Evolutionary conservation across 2,329 filamentous ascomycete genomes (phyloP), one percentile per base, ranked within the genome.

Genomic region (Fusarium longipes): DNA sequence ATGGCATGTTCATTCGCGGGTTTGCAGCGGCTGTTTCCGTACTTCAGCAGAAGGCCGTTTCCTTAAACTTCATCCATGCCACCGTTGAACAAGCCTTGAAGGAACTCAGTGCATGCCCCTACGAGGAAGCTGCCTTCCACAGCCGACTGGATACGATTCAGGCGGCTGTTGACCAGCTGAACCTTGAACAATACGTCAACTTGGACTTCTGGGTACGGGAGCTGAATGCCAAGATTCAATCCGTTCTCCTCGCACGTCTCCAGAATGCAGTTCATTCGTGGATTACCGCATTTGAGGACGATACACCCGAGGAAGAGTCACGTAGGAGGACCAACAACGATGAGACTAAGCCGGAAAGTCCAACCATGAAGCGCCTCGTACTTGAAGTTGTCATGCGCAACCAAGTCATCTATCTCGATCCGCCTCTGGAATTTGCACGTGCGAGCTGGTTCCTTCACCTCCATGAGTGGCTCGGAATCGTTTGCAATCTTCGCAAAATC

Each of bases 351-450:
- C 80, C 81, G 30, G 84, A 87, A 57, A 80, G 81, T 5, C 92
- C 93, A 0, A 84, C 84, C 5, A 88, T 97, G 80, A 89, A 87
- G 72, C 87, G 86, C 29, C 86, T 97, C 24, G 85, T 96, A 17
- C 93, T 97, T 71, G 96, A 99, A 77, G 91, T 99, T 54, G 96
- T 93, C 8, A 99, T 99, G 93, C 92, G 93, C 30, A 98, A 98
- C 73, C 96, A 99, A 78, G 91, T 97, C 69, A 97, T 99, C 70
- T 97, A 97, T 75, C 87, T 99, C 25, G 96, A 97, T 52, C 96
- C 96, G 6, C 96, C 96, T 7, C 83, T 98, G 50, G 93, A 97
- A 76, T 96, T 90, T 76, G 94, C 96, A 17, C 89, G 94, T 69
- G 94, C 95, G 14, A 95, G 91, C 75, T 99, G 96, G 96, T 92